Base-by-base conservation (phyloP, 1,284 basidiomycete genomes). In the Fomitiporia mediterranea region DNA sequence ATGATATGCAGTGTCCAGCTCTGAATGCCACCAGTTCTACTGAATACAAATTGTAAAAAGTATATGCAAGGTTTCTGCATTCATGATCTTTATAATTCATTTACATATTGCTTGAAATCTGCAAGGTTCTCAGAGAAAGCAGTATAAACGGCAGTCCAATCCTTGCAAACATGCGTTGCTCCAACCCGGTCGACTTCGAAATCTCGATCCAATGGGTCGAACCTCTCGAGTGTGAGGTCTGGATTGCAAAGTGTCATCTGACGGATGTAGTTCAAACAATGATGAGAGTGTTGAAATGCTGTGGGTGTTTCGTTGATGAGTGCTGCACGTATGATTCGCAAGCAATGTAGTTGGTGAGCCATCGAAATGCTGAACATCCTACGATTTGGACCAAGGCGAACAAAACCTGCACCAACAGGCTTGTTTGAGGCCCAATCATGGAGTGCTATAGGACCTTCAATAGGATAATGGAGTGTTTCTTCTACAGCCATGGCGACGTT, bases 241-340 rank as follows among this genome's bases (percentile, higher is more conserved):
- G 74, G 71, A 1, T 64, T 59, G 63, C 77, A 79, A 11, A 78
- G 64, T 2, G 68, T 67, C 57, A 65, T 67, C 58, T 77, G 70
- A 17, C 75, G 69, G 28, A 79, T 61, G 60, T 76, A 76, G 59
- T 74, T 74, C 47, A 74, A 67, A 63, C 76, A 78, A 60, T 78
- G 77, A 13, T 37, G 49, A 15, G 49, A 34, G 25, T 51, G 49
- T 5, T 34, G n/a, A 15, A 38, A 13, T 19, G 19, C 6, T 4
- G 27, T 13, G 49, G 17, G 9, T 8, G 15, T 6, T 11, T 27
- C 30, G 4, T 51, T 13, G 35, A 38, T 32, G 13, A 51, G 13
- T 13, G 30, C 27, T 39, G 17, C 17, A 5, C 49, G 27, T 5
- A 51, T 15, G 34, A n/a, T 13, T 5, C 27, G 49, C 15, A 56